These are phyloP conservation scores for Ganoderma resinaceum DNA, from an alignment of 1,284 basidiomycete genomes.

Conservation along the genomic window DNA sequence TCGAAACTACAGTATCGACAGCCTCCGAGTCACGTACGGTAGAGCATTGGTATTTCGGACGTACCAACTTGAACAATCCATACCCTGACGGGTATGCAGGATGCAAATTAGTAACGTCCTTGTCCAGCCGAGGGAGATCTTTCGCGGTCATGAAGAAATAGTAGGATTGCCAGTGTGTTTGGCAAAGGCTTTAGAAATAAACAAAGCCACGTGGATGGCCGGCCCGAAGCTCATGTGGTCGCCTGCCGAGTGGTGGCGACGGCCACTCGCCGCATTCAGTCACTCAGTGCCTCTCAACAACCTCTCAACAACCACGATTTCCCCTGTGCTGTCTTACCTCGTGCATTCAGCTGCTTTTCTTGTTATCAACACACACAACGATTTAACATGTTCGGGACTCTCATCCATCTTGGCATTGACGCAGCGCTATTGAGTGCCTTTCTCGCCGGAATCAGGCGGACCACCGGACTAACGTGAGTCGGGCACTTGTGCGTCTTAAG, in stretches of 20 bases:
- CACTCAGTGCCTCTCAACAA: not conserved
- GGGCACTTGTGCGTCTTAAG: not conserved
- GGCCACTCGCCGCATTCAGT: constrained; percentile 1
- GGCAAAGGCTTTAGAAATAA: constrained; percentile 36
- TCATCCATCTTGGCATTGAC: constrained; percentile 80
- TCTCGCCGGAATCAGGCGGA: constrained; percentile 80
- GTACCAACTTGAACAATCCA: too few species aligned
- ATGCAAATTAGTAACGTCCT: not conserved
- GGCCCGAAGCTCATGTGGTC: constrained; percentile 12
- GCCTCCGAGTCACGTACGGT: not conserved
- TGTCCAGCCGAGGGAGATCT: not conserved
- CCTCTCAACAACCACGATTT: not conserved
- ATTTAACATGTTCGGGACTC: constrained; percentile 68
- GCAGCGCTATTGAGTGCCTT: constrained; percentile 79
- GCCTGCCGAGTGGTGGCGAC: constrained; percentile 8
- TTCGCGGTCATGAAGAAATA: too few species aligned
- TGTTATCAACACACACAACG: constrained; percentile 73
- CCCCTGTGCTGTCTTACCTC: not conserved
- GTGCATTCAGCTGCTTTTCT: constrained; percentile 45
- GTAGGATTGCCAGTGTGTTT: too few species aligned
- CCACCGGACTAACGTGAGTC: constrained; percentile 81
- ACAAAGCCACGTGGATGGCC: constrained; percentile 34
- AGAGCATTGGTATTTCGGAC: not conserved
- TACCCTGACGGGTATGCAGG: not conserved
- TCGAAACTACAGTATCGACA: not conserved